Conservation (phyloP, 495 filamentous ascomycete genomes). For the Jackrogersella minutella region DNA sequence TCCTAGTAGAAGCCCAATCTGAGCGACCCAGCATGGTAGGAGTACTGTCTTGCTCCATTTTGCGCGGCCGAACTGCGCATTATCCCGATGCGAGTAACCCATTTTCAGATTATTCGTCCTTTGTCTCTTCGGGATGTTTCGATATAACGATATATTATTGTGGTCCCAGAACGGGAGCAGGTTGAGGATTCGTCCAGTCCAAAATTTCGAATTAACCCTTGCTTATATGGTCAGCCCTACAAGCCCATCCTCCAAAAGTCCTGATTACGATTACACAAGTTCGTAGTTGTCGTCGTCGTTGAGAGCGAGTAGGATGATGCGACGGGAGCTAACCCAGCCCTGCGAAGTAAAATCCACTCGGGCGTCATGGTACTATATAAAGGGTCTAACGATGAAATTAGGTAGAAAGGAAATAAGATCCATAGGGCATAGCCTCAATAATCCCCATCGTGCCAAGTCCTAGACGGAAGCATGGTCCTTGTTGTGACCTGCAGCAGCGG, state of each 20-base stretch:
- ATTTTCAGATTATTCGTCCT: constrained; percentile 24
- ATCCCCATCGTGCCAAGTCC: constrained; percentile 23
- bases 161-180: not conserved
- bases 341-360: constrained; percentile 10
- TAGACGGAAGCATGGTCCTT: constrained; percentile 13
- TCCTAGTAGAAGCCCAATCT: constrained; percentile 49
- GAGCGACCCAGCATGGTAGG: constrained; percentile 51
- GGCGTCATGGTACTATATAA: constrained; percentile 30
- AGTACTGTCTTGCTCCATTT: constrained; percentile 53
- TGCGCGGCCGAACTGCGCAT: constrained; percentile 53
- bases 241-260: not conserved
- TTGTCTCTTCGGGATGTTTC: not conserved
- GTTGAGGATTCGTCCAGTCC: not conserved
- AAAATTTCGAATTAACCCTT: constrained; percentile 1
- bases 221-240: not conserved
- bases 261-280: not conserved
- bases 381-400: constrained; percentile 1
- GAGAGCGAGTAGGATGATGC: constrained; percentile 11
- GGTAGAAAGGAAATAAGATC: constrained; percentile 8
- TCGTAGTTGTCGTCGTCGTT: not conserved
- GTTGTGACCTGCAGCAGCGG: constrained; percentile 12
- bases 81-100: constrained; percentile 49
- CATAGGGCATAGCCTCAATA: constrained; percentile 34
- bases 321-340: constrained; percentile 8
- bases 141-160: not conserved